These are phyloP conservation scores for Cladophialophora bantiana DNA, from an alignment of 2,329 filamentous ascomycete genomes.

Conservation along the genomic window DNA sequence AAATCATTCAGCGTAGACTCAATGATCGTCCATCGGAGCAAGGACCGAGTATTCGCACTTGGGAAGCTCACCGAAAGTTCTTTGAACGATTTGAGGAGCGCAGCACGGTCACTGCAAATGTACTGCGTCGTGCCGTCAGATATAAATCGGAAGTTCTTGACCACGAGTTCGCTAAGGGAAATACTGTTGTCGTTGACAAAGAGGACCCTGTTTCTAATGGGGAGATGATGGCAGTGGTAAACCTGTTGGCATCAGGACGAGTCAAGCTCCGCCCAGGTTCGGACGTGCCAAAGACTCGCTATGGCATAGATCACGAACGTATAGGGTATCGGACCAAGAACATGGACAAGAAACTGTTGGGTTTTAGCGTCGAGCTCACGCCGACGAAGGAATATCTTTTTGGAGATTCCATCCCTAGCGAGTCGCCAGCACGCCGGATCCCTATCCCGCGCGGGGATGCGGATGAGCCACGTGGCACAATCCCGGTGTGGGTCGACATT, in stretches of 20 bases:
- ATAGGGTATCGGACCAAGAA: conserved; percentile 55
- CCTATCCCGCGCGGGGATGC: conserved; percentile 44
- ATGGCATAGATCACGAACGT: conserved; percentile 52
- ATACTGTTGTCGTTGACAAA: conserved; percentile 38
- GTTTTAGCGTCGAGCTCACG: conserved; percentile 52
- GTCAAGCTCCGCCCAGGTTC: conserved; percentile 47
- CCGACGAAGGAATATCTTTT: conserved; percentile 48
- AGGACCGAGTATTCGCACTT: conserved; percentile 20
- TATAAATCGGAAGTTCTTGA: conserved; percentile 56
- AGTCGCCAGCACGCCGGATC: conserved; percentile 20
- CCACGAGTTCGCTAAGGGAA: conserved; percentile 43
- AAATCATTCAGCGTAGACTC: conserved; percentile 26
- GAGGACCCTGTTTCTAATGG: conserved; percentile 42
- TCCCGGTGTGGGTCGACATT: conserved; percentile 59
- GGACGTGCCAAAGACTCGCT: conserved; percentile 53
- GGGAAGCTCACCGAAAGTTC: conserved; percentile 40
- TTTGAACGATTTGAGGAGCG: conserved; percentile 53
- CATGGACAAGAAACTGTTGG: conserved; percentile 54
- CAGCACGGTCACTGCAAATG: conserved; percentile 49
- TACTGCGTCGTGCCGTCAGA: conserved; percentile 49
- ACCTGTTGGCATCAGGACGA: conserved; percentile 43
- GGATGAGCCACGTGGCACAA: conserved; percentile 39
- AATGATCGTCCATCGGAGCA: conserved; percentile 51
- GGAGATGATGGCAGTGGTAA: conserved; percentile 41
- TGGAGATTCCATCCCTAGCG: conserved; percentile 48